Conservation (phyloP, 1,284 basidiomycete genomes). For the Marasmius tenuissimus region DNA sequence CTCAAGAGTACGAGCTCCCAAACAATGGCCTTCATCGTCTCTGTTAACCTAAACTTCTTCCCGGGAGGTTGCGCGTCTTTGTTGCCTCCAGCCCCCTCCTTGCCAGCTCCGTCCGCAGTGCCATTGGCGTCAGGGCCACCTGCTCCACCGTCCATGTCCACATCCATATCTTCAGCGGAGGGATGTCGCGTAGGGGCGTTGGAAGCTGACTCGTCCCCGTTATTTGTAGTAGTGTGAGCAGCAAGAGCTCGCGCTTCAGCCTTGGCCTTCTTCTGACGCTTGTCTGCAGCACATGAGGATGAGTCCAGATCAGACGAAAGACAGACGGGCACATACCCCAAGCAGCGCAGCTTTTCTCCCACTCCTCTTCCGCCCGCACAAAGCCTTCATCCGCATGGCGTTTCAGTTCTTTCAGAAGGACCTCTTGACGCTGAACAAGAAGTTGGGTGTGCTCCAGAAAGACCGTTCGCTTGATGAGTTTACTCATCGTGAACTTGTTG, state of each 20-base stretch:
- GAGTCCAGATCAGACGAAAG: constrained; percentile 3
- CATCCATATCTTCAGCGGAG: constrained; percentile 41
- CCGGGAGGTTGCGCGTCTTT: constrained; percentile 54
- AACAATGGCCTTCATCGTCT: constrained; percentile 71
- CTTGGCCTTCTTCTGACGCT: constrained; percentile 56
- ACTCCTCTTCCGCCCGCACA: constrained; percentile 68
- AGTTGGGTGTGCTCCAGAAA: constrained; percentile 68
- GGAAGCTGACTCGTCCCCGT: constrained; percentile 25
- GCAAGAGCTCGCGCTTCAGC: constrained; percentile 28
- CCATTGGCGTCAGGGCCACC: not conserved
- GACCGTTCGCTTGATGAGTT: constrained; percentile 81
- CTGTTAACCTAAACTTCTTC: constrained; percentile 73
- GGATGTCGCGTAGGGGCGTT: constrained; percentile 40
- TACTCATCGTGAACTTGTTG: constrained; percentile 89
- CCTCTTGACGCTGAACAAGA: constrained; percentile 62
- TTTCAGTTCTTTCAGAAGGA: constrained; percentile 58
- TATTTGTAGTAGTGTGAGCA: constrained; percentile 16
- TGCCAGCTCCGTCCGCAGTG: not conserved
- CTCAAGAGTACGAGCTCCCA: constrained; percentile 80
- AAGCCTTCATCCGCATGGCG: constrained; percentile 63
- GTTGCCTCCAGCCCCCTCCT: not conserved
- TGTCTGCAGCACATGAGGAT: constrained; percentile 38
- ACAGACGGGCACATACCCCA: constrained; percentile 53
- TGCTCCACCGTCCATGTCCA: constrained; percentile 19
- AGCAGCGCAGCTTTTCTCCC: constrained; percentile 59